phyloP scores from a whole-genome alignment of 768 basidiomycete genomes.

The Amylocystis lapponica region DNA sequence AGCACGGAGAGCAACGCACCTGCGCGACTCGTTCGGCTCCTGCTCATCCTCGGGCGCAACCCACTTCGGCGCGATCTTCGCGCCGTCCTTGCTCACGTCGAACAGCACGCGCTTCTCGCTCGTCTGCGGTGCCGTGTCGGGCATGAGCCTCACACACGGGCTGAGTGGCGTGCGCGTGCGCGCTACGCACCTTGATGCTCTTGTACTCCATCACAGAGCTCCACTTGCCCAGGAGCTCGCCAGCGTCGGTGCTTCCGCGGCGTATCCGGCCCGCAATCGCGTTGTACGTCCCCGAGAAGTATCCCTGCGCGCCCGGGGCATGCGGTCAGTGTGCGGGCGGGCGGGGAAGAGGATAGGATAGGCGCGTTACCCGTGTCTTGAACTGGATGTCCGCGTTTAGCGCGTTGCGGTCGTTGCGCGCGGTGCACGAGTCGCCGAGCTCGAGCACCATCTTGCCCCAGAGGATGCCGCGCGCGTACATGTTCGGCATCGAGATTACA shows the following conservation, averaged over 20 bases:
- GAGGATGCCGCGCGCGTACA: constrained; percentile 85
- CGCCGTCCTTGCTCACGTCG: constrained; percentile 72
- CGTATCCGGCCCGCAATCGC: constrained; percentile 78
- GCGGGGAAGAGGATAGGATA: too few species aligned
- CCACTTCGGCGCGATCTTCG: constrained; percentile 71
- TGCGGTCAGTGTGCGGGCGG: not conserved
- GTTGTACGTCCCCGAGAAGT: constrained; percentile 97
- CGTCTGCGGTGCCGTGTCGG: constrained; percentile 43
- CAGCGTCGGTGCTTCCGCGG: constrained; percentile 56
- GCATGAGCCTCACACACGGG: not conserved
- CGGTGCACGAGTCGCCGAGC: constrained; percentile 83
- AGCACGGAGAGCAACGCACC: constrained; percentile 39
- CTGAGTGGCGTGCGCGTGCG: not conserved
- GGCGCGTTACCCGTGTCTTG: constrained; percentile 77
- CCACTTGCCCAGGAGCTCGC: constrained; percentile 90
- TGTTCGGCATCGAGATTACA: constrained; percentile 94
- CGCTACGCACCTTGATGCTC: constrained; percentile 47
- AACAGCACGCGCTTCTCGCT: constrained; percentile 75
- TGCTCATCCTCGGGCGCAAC: constrained; percentile 86
- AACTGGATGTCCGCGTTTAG: constrained; percentile 85
- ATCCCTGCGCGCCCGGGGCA: constrained; percentile 50
- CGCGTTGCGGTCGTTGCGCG: constrained; percentile 75
- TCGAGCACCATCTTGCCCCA: constrained; percentile 96
- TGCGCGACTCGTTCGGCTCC: constrained; percentile 83
- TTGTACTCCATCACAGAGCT: constrained; percentile 85